phyloP scores from a whole-genome alignment of 345 rosid species.

The Cardamine occulta region DNA sequence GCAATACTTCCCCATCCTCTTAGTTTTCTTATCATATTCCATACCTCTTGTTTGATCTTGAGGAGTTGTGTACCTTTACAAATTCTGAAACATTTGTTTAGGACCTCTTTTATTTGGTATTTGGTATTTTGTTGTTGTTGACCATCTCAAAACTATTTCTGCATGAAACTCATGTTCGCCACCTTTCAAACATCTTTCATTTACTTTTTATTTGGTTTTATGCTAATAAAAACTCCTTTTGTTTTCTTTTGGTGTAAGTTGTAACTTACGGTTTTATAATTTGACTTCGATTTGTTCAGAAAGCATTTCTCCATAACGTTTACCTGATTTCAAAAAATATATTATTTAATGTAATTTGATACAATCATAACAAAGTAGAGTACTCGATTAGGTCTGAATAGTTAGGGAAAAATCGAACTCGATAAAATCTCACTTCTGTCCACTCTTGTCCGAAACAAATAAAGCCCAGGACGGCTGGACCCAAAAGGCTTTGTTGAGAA shows the following conservation, averaged over 20 bases:
- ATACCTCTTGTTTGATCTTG: not conserved
- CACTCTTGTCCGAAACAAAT: not conserved
- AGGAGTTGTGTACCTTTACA: not conserved
- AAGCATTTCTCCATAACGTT: not conserved
- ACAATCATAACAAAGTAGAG: not conserved
- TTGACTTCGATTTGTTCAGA: not conserved
- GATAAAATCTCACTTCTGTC: not conserved
- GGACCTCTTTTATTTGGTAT: not conserved
- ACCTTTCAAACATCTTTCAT: not conserved
- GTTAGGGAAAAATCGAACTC: not conserved
- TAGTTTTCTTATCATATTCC: conserved; percentile 17
- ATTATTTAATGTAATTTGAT: not conserved
- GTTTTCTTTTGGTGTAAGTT: not conserved
- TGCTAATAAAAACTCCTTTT: not conserved
- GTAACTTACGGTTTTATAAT: not conserved
- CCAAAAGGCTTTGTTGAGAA: not conserved
- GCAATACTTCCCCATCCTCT: not conserved
- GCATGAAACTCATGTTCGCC: conserved; percentile 6
- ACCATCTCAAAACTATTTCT: not conserved
- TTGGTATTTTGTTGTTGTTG: not conserved
- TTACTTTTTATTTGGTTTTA: not conserved
- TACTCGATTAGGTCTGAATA: not conserved
- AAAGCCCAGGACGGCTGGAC: not conserved
- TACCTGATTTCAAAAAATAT: not conserved
- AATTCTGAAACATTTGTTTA: not conserved